A percentile compares a stretch with the other conserved stretches of the same genome.
phyloP scores from a whole-genome alignment of 2,329 filamentous ascomycete species.

The Ceratocystis alfenasii region DNA sequence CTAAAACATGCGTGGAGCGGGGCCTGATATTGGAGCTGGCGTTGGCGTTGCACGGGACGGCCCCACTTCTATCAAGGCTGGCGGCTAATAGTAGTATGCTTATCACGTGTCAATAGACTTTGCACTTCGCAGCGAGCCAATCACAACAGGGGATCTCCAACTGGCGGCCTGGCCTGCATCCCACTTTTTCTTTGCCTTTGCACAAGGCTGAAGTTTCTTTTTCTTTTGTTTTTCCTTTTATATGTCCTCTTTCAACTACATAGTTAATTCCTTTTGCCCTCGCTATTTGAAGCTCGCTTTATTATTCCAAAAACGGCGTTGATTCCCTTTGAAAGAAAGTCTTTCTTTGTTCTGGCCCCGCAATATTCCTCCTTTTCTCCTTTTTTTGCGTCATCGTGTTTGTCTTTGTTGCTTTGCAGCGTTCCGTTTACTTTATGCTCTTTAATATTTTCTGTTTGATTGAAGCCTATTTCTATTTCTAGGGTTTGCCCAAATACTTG shows the following conservation, averaged over 20 bases:
- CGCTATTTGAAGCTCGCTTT: too few relatives aligned
- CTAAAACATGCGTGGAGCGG: too few relatives aligned
- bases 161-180: neutral
- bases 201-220: neutral
- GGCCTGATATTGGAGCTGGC: too few relatives aligned
- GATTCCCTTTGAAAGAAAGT: too few relatives aligned
- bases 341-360: too few relatives aligned
- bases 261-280: too few relatives aligned
- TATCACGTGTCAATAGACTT: neutral
- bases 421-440: neutral
- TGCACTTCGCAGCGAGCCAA: neutral
- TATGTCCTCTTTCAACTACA: too few relatives aligned
- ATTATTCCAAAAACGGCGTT: too few relatives aligned
- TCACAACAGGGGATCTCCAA: neutral
- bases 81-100: neutral
- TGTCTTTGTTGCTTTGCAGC: neutral
- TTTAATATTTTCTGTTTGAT: neutral
- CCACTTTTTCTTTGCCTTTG: neutral
- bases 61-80: neutral
- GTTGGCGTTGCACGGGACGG: neutral
- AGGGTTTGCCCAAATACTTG: too few relatives aligned
- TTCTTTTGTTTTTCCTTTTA: neutral
- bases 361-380: neutral
- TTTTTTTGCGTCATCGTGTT: neutral
- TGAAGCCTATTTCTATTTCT: neutral